These are phyloP conservation scores for Eucalyptus marginata DNA, from an alignment of 345 rosid species.

Conservation along the genomic window DNA sequence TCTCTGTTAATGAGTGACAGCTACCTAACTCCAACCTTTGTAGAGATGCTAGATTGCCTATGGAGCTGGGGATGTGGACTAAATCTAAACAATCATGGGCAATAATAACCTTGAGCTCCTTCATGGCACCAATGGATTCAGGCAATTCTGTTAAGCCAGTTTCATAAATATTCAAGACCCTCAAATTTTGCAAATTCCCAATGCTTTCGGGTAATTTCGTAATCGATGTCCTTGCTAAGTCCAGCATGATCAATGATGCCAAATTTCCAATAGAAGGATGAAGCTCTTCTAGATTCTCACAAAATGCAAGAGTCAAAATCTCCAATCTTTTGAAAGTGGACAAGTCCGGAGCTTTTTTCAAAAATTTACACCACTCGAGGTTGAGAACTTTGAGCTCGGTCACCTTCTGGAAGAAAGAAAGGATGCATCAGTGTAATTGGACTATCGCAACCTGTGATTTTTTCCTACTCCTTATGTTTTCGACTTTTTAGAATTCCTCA, in stretches of 20 bases:
- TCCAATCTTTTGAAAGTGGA: not conserved
- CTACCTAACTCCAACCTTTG: fast-evolving
- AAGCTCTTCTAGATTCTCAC: not conserved
- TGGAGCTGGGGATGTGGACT: no score
- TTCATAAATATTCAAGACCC: no score
- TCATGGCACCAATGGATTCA: no score
- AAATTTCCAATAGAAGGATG: not conserved
- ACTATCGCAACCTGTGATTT: not conserved
- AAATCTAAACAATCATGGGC: fast-evolving
- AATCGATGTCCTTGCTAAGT: not conserved
- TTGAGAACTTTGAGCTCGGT: not conserved
- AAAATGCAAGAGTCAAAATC: not conserved
- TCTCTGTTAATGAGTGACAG: no score
- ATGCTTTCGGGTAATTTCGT: no score
- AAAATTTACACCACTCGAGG: fast-evolving
- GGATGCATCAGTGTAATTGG: not conserved
- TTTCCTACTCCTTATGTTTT: no score
- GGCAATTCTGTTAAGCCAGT: no score
- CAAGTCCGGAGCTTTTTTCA: not conserved
- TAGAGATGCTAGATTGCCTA: no score
- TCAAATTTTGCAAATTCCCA: no score
- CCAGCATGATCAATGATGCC: not conserved
- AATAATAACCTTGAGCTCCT: no score
- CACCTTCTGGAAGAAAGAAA: not conserved
- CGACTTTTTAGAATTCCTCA: no score